Percentiles rank a stretch among this genome's conserved stretches.
These are phyloP conservation scores for Conringia planisiliqua DNA, from an alignment of 345 rosid genomes.

Conservation along the genomic window DNA sequence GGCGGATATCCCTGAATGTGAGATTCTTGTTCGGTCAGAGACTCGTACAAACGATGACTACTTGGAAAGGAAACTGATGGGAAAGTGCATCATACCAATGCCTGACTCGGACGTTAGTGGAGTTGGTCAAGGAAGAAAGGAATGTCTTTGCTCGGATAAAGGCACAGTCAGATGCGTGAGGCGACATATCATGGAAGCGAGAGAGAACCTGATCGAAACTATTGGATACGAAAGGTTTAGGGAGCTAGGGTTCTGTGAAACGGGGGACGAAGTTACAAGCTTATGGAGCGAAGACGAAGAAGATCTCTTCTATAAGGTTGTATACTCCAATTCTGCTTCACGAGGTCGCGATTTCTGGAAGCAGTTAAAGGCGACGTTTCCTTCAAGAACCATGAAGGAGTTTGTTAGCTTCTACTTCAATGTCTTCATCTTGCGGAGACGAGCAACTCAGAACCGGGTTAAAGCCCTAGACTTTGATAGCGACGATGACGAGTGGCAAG, in stretches of 20 bases:
- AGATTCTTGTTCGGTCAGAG: constrained; percentile 3
- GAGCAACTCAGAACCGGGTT: constrained; percentile 71
- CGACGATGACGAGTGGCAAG: constrained; percentile 81
- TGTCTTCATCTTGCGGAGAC: constrained; percentile 62
- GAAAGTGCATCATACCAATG: constrained; percentile 68
- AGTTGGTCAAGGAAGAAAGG: constrained; percentile 44
- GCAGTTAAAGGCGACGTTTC: constrained; percentile 44
- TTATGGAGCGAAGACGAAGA: constrained; percentile 75
- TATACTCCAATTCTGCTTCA: constrained; percentile 55
- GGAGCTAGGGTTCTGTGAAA: constrained; percentile 59
- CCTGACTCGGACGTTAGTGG: constrained; percentile 28
- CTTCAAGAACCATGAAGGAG: constrained; percentile 54
- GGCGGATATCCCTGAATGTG: constrained; percentile 51
- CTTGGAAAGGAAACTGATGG: constrained; percentile 42
- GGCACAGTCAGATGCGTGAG: constrained; percentile 58
- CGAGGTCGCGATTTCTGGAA: constrained; percentile 64
- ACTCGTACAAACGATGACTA: not conserved
- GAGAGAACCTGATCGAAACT: constrained; percentile 44
- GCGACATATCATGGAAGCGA: constrained; percentile 65
- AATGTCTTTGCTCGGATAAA: constrained; percentile 55
- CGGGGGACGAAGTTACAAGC: constrained; percentile 70
- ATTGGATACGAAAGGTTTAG: constrained; percentile 50
- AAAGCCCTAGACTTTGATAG: constrained; percentile 52
- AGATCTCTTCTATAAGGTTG: constrained; percentile 47
- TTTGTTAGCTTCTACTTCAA: constrained; percentile 81